Conservation (phyloP, 441 rosid species). For the Isatis lusitanica region DNA sequence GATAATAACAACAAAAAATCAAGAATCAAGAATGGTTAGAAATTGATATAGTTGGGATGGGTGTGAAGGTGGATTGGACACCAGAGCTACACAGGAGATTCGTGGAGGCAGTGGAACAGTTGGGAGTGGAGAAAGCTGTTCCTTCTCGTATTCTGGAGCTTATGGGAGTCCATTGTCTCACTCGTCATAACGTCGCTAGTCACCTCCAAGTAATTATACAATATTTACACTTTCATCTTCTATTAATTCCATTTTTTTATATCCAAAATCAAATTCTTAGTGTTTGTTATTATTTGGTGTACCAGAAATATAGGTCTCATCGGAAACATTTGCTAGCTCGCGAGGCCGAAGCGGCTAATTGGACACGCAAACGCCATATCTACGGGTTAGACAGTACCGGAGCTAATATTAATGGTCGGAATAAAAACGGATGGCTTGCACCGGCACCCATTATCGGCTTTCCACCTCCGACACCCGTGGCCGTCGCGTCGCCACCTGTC, state of each 20-base stretch:
- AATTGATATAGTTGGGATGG: slow-evolving; percentile 12
- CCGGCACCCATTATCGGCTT: slow-evolving; percentile 73
- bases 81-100: slow-evolving; percentile 88
- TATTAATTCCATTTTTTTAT: neutral
- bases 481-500: slow-evolving; percentile 36
- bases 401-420: slow-evolving; percentile 33
- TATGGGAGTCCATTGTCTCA: slow-evolving; percentile 92
- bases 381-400: slow-evolving; percentile 42
- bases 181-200: slow-evolving; percentile 95
- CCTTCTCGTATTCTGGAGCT: slow-evolving; percentile 90
- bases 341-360: slow-evolving; percentile 85
- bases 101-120: slow-evolving; percentile 92
- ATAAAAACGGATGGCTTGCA: slow-evolving; percentile 55
- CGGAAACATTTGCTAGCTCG: slow-evolving; percentile 81
- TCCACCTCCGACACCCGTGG: slow-evolving; percentile 36
- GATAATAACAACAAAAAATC: neutral
- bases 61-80: slow-evolving; percentile 88
- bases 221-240: neutral
- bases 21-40: neutral
- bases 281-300: neutral
- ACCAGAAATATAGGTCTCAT: slow-evolving; percentile 83
- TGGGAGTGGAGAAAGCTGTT: slow-evolving; percentile 95
- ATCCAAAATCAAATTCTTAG: neutral
- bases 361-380: slow-evolving; percentile 74
- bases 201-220: slow-evolving; percentile 79